Conservation (phyloP, 495 filamentous ascomycete species). For the Aspergillus leporis region DNA sequence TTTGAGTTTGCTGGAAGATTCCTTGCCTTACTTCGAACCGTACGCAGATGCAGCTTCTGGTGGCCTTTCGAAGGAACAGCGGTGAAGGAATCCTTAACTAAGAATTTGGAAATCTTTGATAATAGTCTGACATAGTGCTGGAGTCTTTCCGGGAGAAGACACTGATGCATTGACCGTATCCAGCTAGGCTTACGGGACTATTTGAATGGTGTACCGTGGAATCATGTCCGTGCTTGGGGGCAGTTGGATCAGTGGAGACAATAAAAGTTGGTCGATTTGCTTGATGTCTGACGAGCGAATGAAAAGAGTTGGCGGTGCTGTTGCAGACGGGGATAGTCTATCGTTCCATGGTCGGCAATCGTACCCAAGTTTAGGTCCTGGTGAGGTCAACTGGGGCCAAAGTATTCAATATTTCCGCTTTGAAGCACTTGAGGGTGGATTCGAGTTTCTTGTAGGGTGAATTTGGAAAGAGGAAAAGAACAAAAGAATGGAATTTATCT, state of each 20-base stretch:
- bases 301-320: background rate
- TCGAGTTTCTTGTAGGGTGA: too few species aligned
- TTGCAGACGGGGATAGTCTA: background rate
- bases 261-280: background rate
- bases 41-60: too few species aligned
- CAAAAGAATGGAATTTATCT: too few species aligned
- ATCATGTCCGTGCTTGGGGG: background rate
- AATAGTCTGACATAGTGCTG: background rate
- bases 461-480: too few species aligned
- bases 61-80: background rate
- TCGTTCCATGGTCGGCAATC: conserved; percentile 1
- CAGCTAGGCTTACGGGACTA: background rate
- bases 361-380: background rate
- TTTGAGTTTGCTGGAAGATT: too few species aligned
- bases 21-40: too few species aligned
- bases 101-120: background rate
- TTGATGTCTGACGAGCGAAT: background rate
- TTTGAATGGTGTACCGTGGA: background rate
- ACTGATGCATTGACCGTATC: background rate
- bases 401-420: background rate
- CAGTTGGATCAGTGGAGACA: background rate
- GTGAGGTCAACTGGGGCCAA: background rate
- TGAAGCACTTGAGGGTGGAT: too few species aligned
- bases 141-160: background rate
- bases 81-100: background rate